These are phyloP conservation scores for Candida endomychidarum DNA, from an alignment of 805 yeast genomes.

Conservation along the genomic window DNA sequence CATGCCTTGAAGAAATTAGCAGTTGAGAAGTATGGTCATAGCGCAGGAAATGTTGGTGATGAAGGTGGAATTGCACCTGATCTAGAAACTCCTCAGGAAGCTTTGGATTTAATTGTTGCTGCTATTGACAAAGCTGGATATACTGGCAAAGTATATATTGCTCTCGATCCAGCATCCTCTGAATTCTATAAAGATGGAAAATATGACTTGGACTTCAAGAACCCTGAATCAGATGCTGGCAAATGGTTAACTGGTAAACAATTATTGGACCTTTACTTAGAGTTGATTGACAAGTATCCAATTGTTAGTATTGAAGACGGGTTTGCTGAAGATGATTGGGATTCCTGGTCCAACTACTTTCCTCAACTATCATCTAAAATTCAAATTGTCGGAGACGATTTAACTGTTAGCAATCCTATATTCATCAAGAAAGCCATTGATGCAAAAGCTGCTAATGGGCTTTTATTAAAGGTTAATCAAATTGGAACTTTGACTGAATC, in stretches of 20 bases:
- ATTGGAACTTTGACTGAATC: constrained; percentile 96
- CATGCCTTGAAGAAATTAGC: constrained; percentile 91
- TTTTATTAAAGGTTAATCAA: constrained; percentile 97
- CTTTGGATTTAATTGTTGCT: constrained; percentile 86
- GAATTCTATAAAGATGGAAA: constrained; percentile 96
- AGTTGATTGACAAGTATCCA: constrained; percentile 87
- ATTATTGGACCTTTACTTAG: constrained; percentile 80
- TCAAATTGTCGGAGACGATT: constrained; percentile 97
- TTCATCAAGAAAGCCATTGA: constrained; percentile 96
- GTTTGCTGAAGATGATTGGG: constrained; percentile 99
- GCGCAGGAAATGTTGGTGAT: constrained; percentile 99
- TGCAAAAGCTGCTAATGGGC: constrained; percentile 92
- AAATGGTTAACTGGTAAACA: constrained; percentile 89
- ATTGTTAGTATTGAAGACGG: constrained; percentile 98
- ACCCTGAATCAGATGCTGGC: constrained; percentile 86
- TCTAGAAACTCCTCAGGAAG: constrained; percentile 93
- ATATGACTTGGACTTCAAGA: constrained; percentile 98
- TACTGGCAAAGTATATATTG: constrained; percentile 89
- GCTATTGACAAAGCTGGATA: constrained; percentile 95
- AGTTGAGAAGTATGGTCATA: constrained; percentile 93
- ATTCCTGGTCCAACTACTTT: constrained; percentile 91
- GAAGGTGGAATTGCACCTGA: constrained; percentile 99
- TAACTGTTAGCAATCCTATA: constrained; percentile 96
- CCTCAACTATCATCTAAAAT: constrained; percentile 59
- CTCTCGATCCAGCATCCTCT: constrained; percentile 94